Evolutionary conservation across 2,329 filamentous ascomycete genomes (phyloP).

Genomic region (Botryosphaeria dothidea): DNA sequence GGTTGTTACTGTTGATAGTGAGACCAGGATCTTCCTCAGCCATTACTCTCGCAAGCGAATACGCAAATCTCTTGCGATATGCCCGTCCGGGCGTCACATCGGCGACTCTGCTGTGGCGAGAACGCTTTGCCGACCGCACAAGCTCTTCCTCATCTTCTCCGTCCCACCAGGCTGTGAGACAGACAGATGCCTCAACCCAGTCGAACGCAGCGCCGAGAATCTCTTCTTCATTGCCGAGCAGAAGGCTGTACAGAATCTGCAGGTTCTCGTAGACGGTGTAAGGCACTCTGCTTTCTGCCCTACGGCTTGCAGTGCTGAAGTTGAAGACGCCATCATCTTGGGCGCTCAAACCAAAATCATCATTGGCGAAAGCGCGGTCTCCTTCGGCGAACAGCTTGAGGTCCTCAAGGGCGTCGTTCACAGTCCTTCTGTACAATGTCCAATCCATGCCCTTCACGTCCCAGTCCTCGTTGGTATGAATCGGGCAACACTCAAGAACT

Average conservation of each 20-base stretch:
- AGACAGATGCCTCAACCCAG: conserved; percentile 87
- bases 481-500: conserved; percentile 73
- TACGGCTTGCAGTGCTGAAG: conserved; percentile 66
- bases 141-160: conserved; percentile 61
- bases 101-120: conserved; percentile 46
- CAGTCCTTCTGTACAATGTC: conserved; percentile 77
- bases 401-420: conserved; percentile 67
- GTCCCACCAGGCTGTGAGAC: conserved; percentile 89
- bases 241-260: conserved; percentile 75
- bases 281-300: conserved; percentile 82
- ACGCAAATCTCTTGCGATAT: conserved; percentile 64
- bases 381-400: conserved; percentile 80
- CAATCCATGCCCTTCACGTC: conserved; percentile 80
- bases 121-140: conserved; percentile 38
- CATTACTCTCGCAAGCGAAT: conserved; percentile 41
- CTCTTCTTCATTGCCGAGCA: conserved; percentile 73
- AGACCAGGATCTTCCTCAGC: conserved; percentile 67
- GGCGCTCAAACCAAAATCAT: conserved; percentile 46
- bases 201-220: conserved; percentile 79
- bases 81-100: conserved; percentile 60
- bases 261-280: conserved; percentile 89
- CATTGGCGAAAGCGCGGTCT: conserved; percentile 52
- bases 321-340: conserved; percentile 51
- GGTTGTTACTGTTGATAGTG: conserved; percentile 72
- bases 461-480: conserved; percentile 69